phyloP scores from a whole-genome alignment of 768 basidiomycete species.

The Suillus cothurnatus region DNA sequence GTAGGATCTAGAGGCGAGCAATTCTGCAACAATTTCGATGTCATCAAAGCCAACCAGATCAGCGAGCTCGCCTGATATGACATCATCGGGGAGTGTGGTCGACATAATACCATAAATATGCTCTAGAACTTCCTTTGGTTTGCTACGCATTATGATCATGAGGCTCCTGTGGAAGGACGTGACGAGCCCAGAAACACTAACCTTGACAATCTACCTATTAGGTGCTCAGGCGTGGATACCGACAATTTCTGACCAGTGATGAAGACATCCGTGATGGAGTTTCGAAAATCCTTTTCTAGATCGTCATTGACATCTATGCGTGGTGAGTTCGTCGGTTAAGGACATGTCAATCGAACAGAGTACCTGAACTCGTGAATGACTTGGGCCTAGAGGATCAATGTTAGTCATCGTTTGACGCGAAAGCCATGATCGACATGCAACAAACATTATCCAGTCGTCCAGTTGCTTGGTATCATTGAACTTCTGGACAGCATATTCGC shows the following conservation, averaged over 20 bases:
- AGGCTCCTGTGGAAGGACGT: not conserved
- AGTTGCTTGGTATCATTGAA: slow-evolving; percentile 1
- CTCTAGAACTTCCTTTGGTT: slow-evolving; percentile 13
- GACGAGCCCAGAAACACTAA: not conserved
- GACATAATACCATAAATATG: slow-evolving; percentile 44
- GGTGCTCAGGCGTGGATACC: not conserved
- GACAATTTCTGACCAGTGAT: not conserved
- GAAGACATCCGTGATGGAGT: not conserved
- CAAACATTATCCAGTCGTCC: slow-evolving; percentile 2
- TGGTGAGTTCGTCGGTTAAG: not conserved
- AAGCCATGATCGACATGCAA: not conserved
- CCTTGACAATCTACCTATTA: slow-evolving; percentile 6
- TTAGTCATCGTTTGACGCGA: not conserved
- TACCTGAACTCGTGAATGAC: not conserved
- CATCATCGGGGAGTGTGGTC: slow-evolving; percentile 58
- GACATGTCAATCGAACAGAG: not conserved
- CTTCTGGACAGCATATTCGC: slow-evolving; percentile 4
- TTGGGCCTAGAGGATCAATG: not conserved
- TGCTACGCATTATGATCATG: not conserved
- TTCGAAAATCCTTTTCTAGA: slow-evolving; percentile 2
- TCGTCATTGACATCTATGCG: not conserved
- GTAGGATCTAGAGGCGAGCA: slow-evolving; percentile 58
- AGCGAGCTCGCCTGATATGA: slow-evolving; percentile 74
- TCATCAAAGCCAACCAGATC: slow-evolving; percentile 86
- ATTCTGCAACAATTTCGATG: slow-evolving; percentile 74